A percentile compares a stretch with the other conserved stretches of the same genome.
Conservation (phyloP, 306 rosid species). For the Prunus mume region DNA sequence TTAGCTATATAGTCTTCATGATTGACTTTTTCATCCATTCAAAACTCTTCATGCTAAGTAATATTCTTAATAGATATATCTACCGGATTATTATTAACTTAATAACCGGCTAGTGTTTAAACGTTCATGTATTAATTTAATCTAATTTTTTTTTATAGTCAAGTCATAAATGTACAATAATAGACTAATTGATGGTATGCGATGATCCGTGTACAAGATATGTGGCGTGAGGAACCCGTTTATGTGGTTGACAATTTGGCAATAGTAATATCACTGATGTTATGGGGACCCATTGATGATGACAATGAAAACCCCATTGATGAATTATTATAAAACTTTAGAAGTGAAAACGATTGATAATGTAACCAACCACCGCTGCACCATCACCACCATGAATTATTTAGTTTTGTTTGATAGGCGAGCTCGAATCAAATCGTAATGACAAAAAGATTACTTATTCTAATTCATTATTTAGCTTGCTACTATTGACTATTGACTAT, state of each 20-base stretch:
- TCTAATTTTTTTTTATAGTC: no score
- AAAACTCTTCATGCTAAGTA: no score
- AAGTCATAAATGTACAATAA: background rate
- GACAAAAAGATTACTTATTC: background rate
- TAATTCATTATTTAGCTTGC: background rate
- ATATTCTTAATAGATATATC: no score
- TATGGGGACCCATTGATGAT: background rate
- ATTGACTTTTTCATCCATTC: no score
- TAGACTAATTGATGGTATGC: background rate
- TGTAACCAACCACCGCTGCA: background rate
- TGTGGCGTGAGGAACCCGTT: conserved; percentile 25
- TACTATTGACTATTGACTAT: background rate
- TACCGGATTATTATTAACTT: no score
- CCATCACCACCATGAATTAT: background rate
- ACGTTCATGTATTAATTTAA: no score
- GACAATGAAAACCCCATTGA: background rate
- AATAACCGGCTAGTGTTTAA: no score
- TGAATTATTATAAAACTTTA: background rate
- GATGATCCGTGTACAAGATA: background rate
- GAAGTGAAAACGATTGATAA: conserved; percentile 5
- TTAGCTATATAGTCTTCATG: no score
- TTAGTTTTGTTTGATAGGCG: background rate
- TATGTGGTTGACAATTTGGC: conserved; percentile 12
- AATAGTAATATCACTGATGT: background rate
- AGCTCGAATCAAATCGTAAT: background rate